Evolutionary conservation across 1,284 basidiomycete genomes (phyloP).

Genomic region (Ganoderma boninense): DNA sequence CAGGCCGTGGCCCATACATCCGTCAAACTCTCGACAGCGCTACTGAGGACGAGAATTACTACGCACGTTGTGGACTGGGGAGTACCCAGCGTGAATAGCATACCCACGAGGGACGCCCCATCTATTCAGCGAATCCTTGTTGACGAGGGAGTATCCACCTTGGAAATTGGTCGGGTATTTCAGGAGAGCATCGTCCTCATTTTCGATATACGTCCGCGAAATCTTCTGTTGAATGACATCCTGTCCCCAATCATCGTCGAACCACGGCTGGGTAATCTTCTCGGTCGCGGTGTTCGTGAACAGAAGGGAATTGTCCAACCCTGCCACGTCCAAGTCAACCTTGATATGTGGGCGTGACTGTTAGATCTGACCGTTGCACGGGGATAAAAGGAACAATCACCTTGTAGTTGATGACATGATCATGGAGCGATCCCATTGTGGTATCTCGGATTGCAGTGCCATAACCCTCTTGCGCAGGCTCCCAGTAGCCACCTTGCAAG

Average conservation of each 20-base stretch:
- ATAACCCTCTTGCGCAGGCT: constrained; percentile 56
- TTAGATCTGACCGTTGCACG: neutral
- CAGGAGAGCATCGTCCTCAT: constrained; percentile 63
- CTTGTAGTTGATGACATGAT: constrained; percentile 76
- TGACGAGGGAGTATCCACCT: constrained; percentile 66
- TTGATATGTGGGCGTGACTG: constrained; percentile 15
- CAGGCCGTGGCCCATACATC: neutral
- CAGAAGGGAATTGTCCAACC: constrained; percentile 65
- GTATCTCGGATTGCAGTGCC: constrained; percentile 64
- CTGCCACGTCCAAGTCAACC: constrained; percentile 69
- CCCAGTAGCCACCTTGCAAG: constrained; percentile 69
- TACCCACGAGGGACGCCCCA: constrained; percentile 68
- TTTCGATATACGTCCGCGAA: constrained; percentile 55
- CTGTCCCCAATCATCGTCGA: constrained; percentile 68
- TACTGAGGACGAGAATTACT: neutral
- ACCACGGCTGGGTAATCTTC: constrained; percentile 59
- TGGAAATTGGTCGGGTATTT: constrained; percentile 64
- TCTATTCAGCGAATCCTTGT: constrained; percentile 60
- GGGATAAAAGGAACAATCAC: constrained; percentile 27
- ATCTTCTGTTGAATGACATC: constrained; percentile 64
- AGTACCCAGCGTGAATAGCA: constrained; percentile 62
- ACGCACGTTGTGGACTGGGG: constrained; percentile 58
- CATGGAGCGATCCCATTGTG: constrained; percentile 73
- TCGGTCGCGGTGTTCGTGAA: constrained; percentile 59
- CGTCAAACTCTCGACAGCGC: neutral